Evolutionary conservation across 148 eudicot genomes (phyloP).

Genomic region (Dianthus caryophyllus): DNA sequence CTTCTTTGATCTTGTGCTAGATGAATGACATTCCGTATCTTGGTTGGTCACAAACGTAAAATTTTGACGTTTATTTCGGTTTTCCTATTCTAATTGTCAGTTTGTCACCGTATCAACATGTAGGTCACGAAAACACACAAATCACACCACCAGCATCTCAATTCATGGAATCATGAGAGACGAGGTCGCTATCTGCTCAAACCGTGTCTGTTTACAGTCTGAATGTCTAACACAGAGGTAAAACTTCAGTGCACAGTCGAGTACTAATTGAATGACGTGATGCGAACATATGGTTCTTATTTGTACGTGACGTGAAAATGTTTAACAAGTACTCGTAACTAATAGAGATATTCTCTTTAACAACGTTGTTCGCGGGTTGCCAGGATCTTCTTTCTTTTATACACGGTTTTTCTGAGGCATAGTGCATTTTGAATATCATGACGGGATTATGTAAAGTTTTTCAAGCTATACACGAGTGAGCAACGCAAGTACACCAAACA

Average conservation of each 20-base stretch:
- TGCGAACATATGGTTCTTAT: slow-evolving; percentile 2
- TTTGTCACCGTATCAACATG: neutral
- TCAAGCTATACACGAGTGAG: too few species aligned
- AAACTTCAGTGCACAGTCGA: neutral
- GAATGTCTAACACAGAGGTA: slow-evolving; percentile 13
- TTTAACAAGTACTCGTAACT: neutral
- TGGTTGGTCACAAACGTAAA: neutral
- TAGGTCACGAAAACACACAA: slow-evolving; percentile 62
- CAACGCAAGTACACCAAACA: too few species aligned
- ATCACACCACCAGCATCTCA: slow-evolving; percentile 64
- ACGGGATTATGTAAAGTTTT: too few species aligned
- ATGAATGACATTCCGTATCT: neutral
- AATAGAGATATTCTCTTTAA: neutral
- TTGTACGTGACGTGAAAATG: slow-evolving; percentile 10
- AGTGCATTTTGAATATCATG: too few species aligned
- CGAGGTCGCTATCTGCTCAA: neutral
- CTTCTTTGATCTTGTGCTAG: too few species aligned
- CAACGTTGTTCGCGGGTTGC: neutral
- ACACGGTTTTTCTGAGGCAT: too few species aligned
- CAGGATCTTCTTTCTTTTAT: neutral
- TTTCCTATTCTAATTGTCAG: neutral
- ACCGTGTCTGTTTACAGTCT: neutral
- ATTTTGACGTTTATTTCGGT: neutral
- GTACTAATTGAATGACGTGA: slow-evolving; percentile 11
- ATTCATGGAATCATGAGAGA: slow-evolving; percentile 60